Base-by-base conservation (phyloP, 2,329 filamentous ascomycete genomes). In the Penicillium sp. region DNA sequence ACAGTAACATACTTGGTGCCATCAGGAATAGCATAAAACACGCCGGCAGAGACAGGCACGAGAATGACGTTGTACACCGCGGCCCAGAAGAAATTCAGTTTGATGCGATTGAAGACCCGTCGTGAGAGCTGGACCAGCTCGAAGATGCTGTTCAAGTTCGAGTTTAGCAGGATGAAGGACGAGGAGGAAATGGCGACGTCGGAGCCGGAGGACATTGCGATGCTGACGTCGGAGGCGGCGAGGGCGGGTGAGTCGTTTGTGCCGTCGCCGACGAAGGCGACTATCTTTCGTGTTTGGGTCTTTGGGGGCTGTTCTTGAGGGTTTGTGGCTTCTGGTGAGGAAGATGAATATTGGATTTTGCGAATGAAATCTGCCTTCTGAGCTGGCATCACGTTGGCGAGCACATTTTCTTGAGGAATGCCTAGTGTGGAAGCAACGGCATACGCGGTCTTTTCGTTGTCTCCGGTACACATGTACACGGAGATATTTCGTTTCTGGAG, bases 391-490 rank as follows among this genome's bases (percentile, higher is more conserved):
- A 96, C 91, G 61, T 90, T 90, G 11, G 92, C 91, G 60, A 96
- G 89, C 62, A 97, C 87, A 68, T 95, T 89, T 55, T 79, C 75
- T 0, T 78, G 66, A 0, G 84, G 81, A 61, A 97, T 96, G 21
- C 90, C 90, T 18, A 96, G 79, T 65, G 84, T 83, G 1, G 79
- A 75, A 1, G 89, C 92, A 2, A 97, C 90, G 0, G 91, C 90
- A 20, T 81, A 79, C 2, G 92, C 92, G 0, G 92, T 97, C n/a
- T 79, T 85, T n/a, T 79, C 76, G 67, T 96, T 96, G 76, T 97
- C 92, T 28, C 92, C 92, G 0, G 91, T 95, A 38, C 96, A 85
- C 90, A 97, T 95, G 85, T 88, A 96, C 3, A 96, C 88, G 30
- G 86, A 83, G 47, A 89, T 86, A 20, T 87, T 85, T 16, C 82